These are phyloP conservation scores for Serendipita sp. DNA, from an alignment of 768 basidiomycete species.

Conservation along the genomic window DNA sequence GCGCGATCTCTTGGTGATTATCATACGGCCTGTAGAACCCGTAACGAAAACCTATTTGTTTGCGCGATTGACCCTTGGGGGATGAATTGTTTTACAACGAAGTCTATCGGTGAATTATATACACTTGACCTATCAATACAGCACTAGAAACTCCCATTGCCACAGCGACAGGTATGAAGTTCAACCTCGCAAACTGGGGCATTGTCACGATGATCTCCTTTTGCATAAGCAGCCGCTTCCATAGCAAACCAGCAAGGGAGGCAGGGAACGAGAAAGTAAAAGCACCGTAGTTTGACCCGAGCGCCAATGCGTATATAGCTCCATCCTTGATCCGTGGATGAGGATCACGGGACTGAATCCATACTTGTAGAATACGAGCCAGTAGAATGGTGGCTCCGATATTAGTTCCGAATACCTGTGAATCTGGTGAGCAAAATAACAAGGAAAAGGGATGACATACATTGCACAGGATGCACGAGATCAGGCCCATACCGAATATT, in stretches of 20 bases:
- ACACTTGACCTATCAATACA: not conserved
- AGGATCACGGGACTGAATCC: slow-evolving; percentile 13
- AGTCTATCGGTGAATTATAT: not conserved
- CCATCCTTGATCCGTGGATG: slow-evolving; percentile 30
- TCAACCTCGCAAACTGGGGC: slow-evolving; percentile 55
- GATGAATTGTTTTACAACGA: too few relatives aligned
- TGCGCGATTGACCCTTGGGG: too few relatives aligned
- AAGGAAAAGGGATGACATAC: slow-evolving; percentile 15
- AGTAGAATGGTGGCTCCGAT: slow-evolving; percentile 84
- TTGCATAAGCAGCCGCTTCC: slow-evolving; percentile 56
- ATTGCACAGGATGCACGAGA: slow-evolving; percentile 45
- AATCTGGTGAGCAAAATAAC: not conserved
- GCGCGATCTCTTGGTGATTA: not conserved
- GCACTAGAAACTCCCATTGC: not conserved
- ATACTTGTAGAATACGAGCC: slow-evolving; percentile 52
- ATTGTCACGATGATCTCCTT: slow-evolving; percentile 52
- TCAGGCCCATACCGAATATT: slow-evolving; percentile 24
- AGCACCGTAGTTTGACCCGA: slow-evolving; percentile 82
- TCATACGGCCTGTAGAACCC: too few relatives aligned
- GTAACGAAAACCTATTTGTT: too few relatives aligned
- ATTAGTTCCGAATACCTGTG: slow-evolving; percentile 52
- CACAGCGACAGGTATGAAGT: slow-evolving; percentile 42
- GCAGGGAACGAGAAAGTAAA: slow-evolving; percentile 80
- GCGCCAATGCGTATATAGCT: slow-evolving; percentile 45
- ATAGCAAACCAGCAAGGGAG: slow-evolving; percentile 75